Conservation (phyloP, 139 green algal genomes). For the Chlorella sorokiniana region DNA sequence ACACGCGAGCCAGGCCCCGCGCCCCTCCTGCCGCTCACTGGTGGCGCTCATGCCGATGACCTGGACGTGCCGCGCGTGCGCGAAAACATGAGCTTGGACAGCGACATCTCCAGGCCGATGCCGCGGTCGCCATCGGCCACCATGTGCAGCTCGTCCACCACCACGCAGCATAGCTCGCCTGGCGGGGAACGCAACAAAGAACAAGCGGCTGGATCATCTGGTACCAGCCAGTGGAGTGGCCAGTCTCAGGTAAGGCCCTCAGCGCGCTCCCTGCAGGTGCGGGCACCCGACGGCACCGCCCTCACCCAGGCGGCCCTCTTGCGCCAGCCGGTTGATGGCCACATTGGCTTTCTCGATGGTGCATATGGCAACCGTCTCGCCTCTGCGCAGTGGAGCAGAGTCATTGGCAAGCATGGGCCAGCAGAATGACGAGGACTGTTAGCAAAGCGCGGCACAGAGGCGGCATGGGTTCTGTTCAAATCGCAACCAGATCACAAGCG, state of each 20-base stretch:
- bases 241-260: too few species aligned
- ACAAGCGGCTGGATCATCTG: too few species aligned
- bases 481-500: neutral
- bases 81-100: slow-evolving; percentile 66
- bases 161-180: slow-evolving; percentile 65
- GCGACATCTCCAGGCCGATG: slow-evolving; percentile 64
- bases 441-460: too few species aligned
- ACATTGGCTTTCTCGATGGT: slow-evolving; percentile 86
- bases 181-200: neutral
- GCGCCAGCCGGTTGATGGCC: slow-evolving; percentile 52
- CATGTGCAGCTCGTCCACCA: slow-evolving; percentile 82
- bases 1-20: too few species aligned
- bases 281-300: neutral
- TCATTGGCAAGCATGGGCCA: neutral
- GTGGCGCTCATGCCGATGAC: slow-evolving; percentile 77
- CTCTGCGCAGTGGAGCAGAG: slow-evolving; percentile 15
- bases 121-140: slow-evolving; percentile 54
- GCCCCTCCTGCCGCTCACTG: slow-evolving; percentile 5
- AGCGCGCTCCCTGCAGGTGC: too few species aligned
- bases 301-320: slow-evolving; percentile 42
- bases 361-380: slow-evolving; percentile 73
- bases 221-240: too few species aligned
- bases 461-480: too few species aligned
- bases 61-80: slow-evolving; percentile 40
- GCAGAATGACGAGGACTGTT: neutral